Conservation (phyloP, 345 rosid species). For the Eucalyptus pauciflora region DNA sequence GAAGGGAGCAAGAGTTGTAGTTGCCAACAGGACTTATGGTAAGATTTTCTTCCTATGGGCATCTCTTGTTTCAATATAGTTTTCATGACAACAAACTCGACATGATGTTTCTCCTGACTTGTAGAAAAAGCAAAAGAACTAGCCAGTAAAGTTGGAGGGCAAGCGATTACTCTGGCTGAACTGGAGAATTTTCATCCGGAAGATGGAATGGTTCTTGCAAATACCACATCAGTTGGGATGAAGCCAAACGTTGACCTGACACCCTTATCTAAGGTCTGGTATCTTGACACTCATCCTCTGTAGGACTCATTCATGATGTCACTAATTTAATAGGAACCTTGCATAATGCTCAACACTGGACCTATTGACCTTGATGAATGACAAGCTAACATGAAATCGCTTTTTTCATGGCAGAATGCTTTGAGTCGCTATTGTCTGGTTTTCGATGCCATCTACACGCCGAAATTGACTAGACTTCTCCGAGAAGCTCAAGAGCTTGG, state of each 20-base stretch:
- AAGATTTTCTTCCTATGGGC: background rate
- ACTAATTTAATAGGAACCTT: background rate
- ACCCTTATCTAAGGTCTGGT: conserved; percentile 39
- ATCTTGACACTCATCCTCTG: background rate
- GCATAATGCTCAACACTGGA: background rate
- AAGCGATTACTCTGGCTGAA: conserved; percentile 32
- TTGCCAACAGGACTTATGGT: conserved; percentile 49
- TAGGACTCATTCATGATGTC: background rate
- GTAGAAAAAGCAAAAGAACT: conserved; percentile 41
- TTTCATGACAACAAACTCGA: background rate
- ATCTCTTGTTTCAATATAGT: background rate
- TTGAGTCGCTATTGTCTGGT: conserved; percentile 40
- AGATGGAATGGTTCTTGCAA: conserved; percentile 55
- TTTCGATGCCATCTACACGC: conserved; percentile 52
- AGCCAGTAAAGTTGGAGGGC: conserved; percentile 41
- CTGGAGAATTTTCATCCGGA: conserved; percentile 50
- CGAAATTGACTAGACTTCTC: conserved; percentile 46
- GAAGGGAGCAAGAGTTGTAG: conserved; percentile 55
- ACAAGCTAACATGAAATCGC: background rate
- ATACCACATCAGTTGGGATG: conserved; percentile 54
- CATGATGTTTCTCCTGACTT: background rate
- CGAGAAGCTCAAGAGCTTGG: conserved; percentile 47
- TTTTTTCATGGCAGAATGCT: conserved; percentile 22
- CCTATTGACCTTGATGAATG: background rate
- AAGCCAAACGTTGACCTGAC: conserved; percentile 34